Conservation (phyloP, 805 yeast genomes). For the Metschnikowia lunata region DNA sequence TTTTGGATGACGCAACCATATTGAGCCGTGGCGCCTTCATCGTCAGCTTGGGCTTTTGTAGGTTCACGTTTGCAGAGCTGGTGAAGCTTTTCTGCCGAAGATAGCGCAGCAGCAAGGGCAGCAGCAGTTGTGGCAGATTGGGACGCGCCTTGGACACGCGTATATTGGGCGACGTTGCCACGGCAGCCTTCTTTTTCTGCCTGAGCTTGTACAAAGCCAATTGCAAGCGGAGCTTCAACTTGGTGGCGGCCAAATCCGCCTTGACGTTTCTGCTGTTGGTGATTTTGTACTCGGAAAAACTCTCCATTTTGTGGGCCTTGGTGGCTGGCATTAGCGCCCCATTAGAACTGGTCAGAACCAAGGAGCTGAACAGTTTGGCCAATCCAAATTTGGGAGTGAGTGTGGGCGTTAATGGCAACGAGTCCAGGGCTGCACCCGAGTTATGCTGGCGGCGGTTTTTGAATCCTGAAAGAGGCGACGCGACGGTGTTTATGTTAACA, state of each 20-base stretch:
- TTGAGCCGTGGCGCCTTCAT: conserved; percentile 10
- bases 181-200: conserved; percentile 13
- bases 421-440: background rate
- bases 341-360: conserved; percentile 7
- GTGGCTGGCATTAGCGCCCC: conserved; percentile 1
- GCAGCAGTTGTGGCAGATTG: background rate
- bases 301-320: conserved; percentile 13
- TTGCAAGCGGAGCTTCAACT: conserved; percentile 40
- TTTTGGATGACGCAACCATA: conserved; percentile 19
- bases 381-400: conserved; percentile 15
- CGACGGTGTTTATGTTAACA: conserved; percentile 24
- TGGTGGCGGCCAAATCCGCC: conserved; percentile 41
- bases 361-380: conserved; percentile 15
- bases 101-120: background rate
- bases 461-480: conserved; percentile 13
- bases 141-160: conserved; percentile 11
- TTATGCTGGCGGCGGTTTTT: conserved; percentile 5
- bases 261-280: conserved; percentile 22
- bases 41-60: conserved; percentile 8
- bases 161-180: conserved; percentile 14
- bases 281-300: conserved; percentile 27
- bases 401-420: conserved; percentile 18
- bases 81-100: conserved; percentile 4
- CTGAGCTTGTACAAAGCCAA: conserved; percentile 39
- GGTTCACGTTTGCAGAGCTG: conserved; percentile 15